A percentile compares a stretch with the other conserved stretches of the same genome.
Evolutionary conservation across 2,329 filamentous ascomycete genomes (phyloP).

Genomic region (Dothideomycetidae sp.): DNA sequence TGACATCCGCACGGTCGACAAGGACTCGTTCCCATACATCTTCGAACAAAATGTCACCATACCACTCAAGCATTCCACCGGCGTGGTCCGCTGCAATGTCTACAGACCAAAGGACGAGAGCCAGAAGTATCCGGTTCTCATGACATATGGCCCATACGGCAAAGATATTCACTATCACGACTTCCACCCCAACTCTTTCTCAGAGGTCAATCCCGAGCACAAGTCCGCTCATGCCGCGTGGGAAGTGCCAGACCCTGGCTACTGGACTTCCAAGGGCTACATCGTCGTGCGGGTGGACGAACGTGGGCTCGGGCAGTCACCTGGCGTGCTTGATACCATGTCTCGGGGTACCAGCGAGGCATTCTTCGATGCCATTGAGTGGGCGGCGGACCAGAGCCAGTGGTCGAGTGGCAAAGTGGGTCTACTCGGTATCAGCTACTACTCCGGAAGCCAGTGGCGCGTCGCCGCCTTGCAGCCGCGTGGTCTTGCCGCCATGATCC

Average conservation of each 20-base stretch:
- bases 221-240: slow-evolving; percentile 31
- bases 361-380: slow-evolving; percentile 15
- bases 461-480: slow-evolving; percentile 39
- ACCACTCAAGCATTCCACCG: slow-evolving; percentile 18
- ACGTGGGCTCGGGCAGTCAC: slow-evolving; percentile 37
- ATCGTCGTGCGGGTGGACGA: slow-evolving; percentile 34
- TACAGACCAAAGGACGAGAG: slow-evolving; percentile 21
- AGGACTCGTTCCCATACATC: slow-evolving; percentile 20
- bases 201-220: slow-evolving; percentile 25
- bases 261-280: slow-evolving; percentile 20
- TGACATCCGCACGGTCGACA: slow-evolving; percentile 20
- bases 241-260: slow-evolving; percentile 30
- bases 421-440: slow-evolving; percentile 36
- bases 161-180: slow-evolving; percentile 54
- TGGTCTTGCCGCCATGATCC: slow-evolving; percentile 37
- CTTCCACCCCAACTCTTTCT: slow-evolving; percentile 39
- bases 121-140: slow-evolving; percentile 43
- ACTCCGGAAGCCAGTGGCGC: slow-evolving; percentile 40
- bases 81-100: slow-evolving; percentile 23
- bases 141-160: slow-evolving; percentile 61
- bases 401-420: slow-evolving; percentile 23
- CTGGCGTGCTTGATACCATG: slow-evolving; percentile 41
- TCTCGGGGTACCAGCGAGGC: slow-evolving; percentile 31
- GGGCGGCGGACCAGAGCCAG: slow-evolving; percentile 12
- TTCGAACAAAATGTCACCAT: slow-evolving; percentile 22